A percentile compares a stretch with the other conserved stretches of the same genome.
phyloP scores from a whole-genome alignment of 371 early-diverging fungal species.

The Apophysomyces elegans region DNA sequence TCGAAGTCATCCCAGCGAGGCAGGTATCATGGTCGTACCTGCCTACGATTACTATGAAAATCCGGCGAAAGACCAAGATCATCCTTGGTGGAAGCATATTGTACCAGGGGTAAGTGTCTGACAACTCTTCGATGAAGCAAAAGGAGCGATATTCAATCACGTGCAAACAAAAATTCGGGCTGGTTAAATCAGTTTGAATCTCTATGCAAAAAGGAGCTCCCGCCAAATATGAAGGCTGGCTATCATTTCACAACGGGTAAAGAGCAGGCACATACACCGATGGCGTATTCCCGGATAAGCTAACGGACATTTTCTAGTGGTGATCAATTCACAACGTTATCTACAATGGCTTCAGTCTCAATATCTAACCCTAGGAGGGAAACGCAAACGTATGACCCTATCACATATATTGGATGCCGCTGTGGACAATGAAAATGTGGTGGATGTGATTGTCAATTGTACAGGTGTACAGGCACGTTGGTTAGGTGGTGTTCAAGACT shows the following conservation, averaged over 20 bases:
- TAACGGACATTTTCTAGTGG: conserved; percentile 20
- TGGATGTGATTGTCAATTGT: conserved; percentile 71
- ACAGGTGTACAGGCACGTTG: conserved; percentile 62
- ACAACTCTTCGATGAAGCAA: background rate
- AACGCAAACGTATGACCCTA: conserved; percentile 38
- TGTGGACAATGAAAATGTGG: conserved; percentile 20
- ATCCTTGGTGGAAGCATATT: conserved; percentile 58
- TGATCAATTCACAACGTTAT: conserved; percentile 63
- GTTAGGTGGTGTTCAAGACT: conserved; percentile 63
- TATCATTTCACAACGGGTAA: conserved; percentile 58
- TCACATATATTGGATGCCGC: conserved; percentile 51
- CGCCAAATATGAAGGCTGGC: conserved; percentile 40
- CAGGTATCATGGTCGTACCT: conserved; percentile 37
- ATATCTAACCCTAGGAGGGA: conserved; percentile 62
- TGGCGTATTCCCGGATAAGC: background rate
- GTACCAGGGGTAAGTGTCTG: conserved; percentile 50
- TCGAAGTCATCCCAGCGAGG: conserved; percentile 29
- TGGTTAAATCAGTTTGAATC: conserved; percentile 30
- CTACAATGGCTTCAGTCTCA: conserved; percentile 61
- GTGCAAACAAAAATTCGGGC: no score
- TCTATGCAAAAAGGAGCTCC: conserved; percentile 31
- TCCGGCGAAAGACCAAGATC: conserved; percentile 29
- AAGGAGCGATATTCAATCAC: background rate
- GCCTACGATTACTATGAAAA: conserved; percentile 47
- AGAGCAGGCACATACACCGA: no score